Evolutionary conservation across 768 basidiomycete genomes (phyloP).

Genomic region (Sistotremastrum suecicum): DNA sequence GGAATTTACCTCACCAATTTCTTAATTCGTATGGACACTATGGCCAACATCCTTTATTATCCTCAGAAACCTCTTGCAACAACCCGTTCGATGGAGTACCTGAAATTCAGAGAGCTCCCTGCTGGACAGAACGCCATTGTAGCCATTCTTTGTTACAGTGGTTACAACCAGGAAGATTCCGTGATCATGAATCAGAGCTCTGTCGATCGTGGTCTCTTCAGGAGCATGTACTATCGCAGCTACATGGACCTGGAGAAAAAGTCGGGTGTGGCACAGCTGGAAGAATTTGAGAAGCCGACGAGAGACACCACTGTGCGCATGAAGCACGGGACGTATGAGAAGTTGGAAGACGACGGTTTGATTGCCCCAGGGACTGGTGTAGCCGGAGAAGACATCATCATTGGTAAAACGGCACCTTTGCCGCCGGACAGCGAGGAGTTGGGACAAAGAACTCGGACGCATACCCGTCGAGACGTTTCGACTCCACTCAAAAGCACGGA

Average conservation of each 20-base stretch:
- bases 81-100: conserved; percentile 97
- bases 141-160: conserved; percentile 95
- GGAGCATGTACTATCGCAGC: conserved; percentile 95
- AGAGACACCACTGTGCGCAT: conserved; percentile 86
- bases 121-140: conserved; percentile 99
- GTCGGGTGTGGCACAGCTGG: conserved; percentile 78
- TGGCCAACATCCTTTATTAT: conserved; percentile 99
- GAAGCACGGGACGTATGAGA: conserved; percentile 98
- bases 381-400: conserved; percentile 95
- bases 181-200: conserved; percentile 99
- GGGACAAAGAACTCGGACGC: conserved; percentile 86
- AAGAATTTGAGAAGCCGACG: conserved; percentile 95
- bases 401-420: conserved; percentile 96
- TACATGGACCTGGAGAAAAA: conserved; percentile 99
- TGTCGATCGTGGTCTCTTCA: conserved; percentile 94
- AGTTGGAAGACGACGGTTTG: conserved; percentile 90
- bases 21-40: conserved; percentile 97
- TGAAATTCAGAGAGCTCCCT: conserved; percentile 95
- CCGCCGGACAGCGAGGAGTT: conserved; percentile 95
- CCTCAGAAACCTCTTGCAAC: conserved; percentile 98
- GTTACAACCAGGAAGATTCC: conserved; percentile 99
- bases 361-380: conserved; percentile 94
- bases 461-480: conserved; percentile 91
- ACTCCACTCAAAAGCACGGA: conserved; percentile 97
- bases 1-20: conserved; percentile 98